phyloP scores from a whole-genome alignment of 2,329 filamentous ascomycete species.

The Capronia epimyces region DNA sequence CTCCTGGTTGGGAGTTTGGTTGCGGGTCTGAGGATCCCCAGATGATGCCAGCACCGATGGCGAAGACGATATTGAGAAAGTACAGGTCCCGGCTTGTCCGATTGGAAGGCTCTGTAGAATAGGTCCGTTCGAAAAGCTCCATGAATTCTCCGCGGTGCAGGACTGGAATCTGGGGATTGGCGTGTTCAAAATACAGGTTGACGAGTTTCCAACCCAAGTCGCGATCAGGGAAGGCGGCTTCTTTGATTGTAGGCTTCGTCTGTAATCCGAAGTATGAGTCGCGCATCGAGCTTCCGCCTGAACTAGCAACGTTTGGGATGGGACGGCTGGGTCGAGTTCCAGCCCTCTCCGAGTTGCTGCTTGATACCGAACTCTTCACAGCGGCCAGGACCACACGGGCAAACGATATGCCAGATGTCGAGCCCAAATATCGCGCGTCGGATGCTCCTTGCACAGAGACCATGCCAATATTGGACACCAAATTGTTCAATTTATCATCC shows the following conservation, averaged over 20 bases:
- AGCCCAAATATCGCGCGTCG: conserved; percentile 75
- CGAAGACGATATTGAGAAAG: conserved; percentile 93
- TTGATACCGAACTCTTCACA: conserved; percentile 67
- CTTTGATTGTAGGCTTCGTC: conserved; percentile 79
- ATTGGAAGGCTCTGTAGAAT: conserved; percentile 60
- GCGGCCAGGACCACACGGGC: conserved; percentile 90
- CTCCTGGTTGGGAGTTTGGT: conserved; percentile 30
- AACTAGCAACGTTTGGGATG: conserved; percentile 45
- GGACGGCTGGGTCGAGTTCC: conserved; percentile 56
- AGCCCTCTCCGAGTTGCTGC: conserved; percentile 57
- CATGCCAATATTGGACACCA: conserved; percentile 67
- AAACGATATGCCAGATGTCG: conserved; percentile 87
- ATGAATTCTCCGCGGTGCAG: conserved; percentile 85
- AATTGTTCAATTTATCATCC: conserved; percentile 59
- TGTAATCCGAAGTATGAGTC: conserved; percentile 97
- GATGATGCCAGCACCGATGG: conserved; percentile 90
- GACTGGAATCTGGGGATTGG: conserved; percentile 92
- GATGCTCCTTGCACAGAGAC: conserved; percentile 71
- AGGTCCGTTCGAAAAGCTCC: conserved; percentile 77
- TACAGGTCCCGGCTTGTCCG: conserved; percentile 79
- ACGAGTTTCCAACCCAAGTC: conserved; percentile 68
- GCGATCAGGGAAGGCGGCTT: conserved; percentile 74
- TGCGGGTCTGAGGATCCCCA: conserved; percentile 42
- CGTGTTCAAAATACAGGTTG: conserved; percentile 87
- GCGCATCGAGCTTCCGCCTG: conserved; percentile 72